Percentiles rank a stretch among this genome's conserved stretches.
These are phyloP conservation scores for Eutypella sp. DNA, from an alignment of 2,329 filamentous ascomycete species.

Conservation along the genomic window DNA sequence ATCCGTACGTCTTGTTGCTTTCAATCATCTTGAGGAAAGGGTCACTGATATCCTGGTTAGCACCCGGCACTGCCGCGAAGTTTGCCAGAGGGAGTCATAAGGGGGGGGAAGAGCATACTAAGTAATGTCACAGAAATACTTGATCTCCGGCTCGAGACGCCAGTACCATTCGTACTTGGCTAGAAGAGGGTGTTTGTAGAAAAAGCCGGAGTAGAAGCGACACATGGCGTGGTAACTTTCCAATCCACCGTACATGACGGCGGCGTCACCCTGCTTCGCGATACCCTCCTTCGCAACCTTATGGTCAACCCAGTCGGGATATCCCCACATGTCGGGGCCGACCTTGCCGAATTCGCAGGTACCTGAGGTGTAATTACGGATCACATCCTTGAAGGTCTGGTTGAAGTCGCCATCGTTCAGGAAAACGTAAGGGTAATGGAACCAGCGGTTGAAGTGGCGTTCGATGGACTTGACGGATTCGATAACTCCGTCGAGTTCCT, in stretches of 20 bases:
- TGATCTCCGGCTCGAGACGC: constrained; percentile 98
- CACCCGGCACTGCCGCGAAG: no score
- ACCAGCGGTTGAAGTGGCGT: constrained; percentile 98
- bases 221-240: constrained; percentile 99
- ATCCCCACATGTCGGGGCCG: constrained; percentile 87
- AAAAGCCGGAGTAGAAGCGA: constrained; percentile 96
- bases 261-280: constrained; percentile 89
- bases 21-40: constrained; percentile 95
- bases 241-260: constrained; percentile 98
- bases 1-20: constrained; percentile 95
- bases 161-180: constrained; percentile 99
- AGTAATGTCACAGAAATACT: constrained; percentile 99
- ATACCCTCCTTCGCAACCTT: constrained; percentile 95
- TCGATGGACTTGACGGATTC: constrained; percentile 98
- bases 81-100: neutral
- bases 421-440: constrained; percentile 97
- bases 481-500: constrained; percentile 91
- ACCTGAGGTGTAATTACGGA: constrained; percentile 84
- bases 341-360: constrained; percentile 93
- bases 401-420: constrained; percentile 98
- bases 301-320: constrained; percentile 90
- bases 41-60: constrained; percentile 53
- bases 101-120: constrained; percentile 57
- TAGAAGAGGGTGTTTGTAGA: constrained; percentile 93
- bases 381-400: constrained; percentile 81